Percentiles rank a stretch among this genome's conserved stretches.
phyloP scores from a whole-genome alignment of 352 stramenopile genomes.

The Pythium volutum region DNA sequence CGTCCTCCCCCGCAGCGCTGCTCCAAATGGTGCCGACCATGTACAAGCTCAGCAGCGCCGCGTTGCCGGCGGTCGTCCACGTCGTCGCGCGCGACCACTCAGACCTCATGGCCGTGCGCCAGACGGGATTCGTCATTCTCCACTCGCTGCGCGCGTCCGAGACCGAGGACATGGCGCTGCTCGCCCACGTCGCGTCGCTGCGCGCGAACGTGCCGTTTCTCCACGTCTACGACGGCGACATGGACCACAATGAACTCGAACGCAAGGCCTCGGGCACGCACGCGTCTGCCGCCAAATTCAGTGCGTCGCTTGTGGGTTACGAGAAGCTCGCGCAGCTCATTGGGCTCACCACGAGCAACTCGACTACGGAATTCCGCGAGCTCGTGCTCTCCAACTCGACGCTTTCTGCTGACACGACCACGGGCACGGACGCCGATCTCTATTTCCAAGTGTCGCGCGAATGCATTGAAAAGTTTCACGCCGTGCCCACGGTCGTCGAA shows the following conservation, averaged over 20 bases:
- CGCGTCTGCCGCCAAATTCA: constrained; percentile 53
- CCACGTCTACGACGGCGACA: constrained; percentile 93
- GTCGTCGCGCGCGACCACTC: constrained; percentile 90
- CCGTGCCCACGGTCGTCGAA: constrained; percentile 60
- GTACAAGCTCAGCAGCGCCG: constrained; percentile 92
- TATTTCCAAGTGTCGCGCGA: constrained; percentile 92
- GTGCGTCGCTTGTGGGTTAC: constrained; percentile 62
- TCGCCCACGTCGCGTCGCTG: constrained; percentile 89
- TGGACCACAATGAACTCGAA: constrained; percentile 83
- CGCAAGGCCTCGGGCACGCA: constrained; percentile 29
- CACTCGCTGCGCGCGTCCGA: constrained; percentile 84
- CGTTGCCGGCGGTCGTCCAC: constrained; percentile 85
- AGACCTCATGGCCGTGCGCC: constrained; percentile 90
- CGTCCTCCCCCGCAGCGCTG: constrained; percentile 79
- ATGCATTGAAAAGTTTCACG: constrained; percentile 81
- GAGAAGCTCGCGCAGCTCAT: constrained; percentile 67
- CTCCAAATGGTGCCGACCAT: constrained; percentile 93
- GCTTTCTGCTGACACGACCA: constrained; percentile 18
- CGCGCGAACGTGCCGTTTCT: constrained; percentile 89
- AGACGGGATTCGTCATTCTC: constrained; percentile 90
- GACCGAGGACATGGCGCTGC: constrained; percentile 90
- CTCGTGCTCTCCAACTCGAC: constrained; percentile 57
- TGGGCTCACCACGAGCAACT: constrained; percentile 44
- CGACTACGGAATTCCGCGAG: constrained; percentile 53
- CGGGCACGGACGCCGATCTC: constrained; percentile 74